Evolutionary conservation across 495 filamentous ascomycete genomes (phyloP).

Genomic region (Aspergillus incahuasiensis): DNA sequence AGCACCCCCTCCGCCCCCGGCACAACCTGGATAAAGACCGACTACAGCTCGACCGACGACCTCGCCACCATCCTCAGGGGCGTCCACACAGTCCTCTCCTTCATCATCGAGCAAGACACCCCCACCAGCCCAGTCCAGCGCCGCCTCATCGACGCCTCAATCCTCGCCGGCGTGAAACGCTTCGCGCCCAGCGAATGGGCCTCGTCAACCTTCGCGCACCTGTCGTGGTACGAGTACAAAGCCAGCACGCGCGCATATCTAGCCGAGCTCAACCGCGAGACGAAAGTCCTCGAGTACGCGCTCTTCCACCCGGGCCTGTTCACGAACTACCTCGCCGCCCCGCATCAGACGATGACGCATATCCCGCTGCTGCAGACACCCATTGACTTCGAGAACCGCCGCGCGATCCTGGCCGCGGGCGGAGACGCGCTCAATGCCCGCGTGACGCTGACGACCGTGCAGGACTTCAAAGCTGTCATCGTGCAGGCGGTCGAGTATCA

Average conservation of each 20-base stretch:
- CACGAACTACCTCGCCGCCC: conserved; percentile 48
- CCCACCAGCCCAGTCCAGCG: conserved; percentile 34
- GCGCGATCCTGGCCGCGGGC: conserved; percentile 46
- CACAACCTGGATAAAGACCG: conserved; percentile 34
- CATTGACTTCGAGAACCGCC: conserved; percentile 46
- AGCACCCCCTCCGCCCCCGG: too few species aligned
- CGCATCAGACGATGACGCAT: conserved; percentile 46
- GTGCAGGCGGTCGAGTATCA: conserved; percentile 46
- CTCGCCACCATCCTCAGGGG: conserved; percentile 40
- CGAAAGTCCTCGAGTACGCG: conserved; percentile 51
- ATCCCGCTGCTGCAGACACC: conserved; percentile 34
- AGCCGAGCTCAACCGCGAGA: conserved; percentile 44
- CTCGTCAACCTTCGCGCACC: conserved; percentile 14
- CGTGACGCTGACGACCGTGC: conserved; percentile 44
- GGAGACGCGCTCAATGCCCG: conserved; percentile 25
- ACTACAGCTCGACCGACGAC: conserved; percentile 38
- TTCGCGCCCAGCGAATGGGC: conserved; percentile 43
- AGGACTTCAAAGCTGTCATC: conserved; percentile 45
- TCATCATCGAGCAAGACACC: conserved; percentile 37
- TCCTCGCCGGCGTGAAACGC: conserved; percentile 57
- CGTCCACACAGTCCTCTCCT: conserved; percentile 53
- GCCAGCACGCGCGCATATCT: conserved; percentile 45
- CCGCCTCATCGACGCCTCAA: conserved; percentile 56
- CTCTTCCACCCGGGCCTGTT: conserved; percentile 55
- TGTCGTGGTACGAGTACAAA: conserved; percentile 50